Percentiles rank a stretch among this genome's conserved stretches.
Evolutionary conservation across 352 stramenopile genomes (phyloP).

Genomic region (Pythium sp.): DNA sequence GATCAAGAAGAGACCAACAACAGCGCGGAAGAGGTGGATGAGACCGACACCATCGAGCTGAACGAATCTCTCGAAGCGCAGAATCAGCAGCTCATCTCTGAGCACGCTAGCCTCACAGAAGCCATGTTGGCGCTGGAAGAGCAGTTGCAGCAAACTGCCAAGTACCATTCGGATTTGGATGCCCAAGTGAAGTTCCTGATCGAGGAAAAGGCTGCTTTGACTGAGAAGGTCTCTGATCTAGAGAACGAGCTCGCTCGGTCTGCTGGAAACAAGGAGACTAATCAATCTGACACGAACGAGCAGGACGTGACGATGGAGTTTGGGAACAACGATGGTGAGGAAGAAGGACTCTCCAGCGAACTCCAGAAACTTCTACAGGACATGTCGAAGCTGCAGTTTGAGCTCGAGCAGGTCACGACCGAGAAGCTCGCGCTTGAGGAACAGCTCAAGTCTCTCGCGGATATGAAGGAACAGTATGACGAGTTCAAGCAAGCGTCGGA

Average conservation of each 20-base stretch:
- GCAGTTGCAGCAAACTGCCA: conserved; percentile 30
- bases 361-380: conserved; percentile 41
- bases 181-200: conserved; percentile 25
- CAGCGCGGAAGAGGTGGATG: not conserved
- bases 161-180: conserved; percentile 25
- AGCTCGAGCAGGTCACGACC: conserved; percentile 23
- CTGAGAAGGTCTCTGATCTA: conserved; percentile 26
- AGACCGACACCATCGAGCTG: not conserved
- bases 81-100: conserved; percentile 18
- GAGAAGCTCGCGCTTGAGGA: conserved; percentile 9
- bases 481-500: not conserved
- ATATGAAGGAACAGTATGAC: not conserved
- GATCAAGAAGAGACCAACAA: not conserved
- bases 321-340: conserved; percentile 8
- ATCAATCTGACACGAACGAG: not conserved
- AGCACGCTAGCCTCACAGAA: conserved; percentile 26
- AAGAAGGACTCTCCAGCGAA: conserved; percentile 15
- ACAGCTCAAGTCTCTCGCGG: not conserved
- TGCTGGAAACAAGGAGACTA: not conserved
- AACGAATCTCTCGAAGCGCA: conserved; percentile 9
- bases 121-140: conserved; percentile 32
- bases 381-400: conserved; percentile 30
- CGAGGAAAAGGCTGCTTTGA: conserved; percentile 33
- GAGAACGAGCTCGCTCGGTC: conserved; percentile 11
- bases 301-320: conserved; percentile 7